Evolutionary conservation across 805 yeast species (phyloP), one percentile per base, ranked within the genome.

Genomic region (Monosporozyma unispora): DNA sequence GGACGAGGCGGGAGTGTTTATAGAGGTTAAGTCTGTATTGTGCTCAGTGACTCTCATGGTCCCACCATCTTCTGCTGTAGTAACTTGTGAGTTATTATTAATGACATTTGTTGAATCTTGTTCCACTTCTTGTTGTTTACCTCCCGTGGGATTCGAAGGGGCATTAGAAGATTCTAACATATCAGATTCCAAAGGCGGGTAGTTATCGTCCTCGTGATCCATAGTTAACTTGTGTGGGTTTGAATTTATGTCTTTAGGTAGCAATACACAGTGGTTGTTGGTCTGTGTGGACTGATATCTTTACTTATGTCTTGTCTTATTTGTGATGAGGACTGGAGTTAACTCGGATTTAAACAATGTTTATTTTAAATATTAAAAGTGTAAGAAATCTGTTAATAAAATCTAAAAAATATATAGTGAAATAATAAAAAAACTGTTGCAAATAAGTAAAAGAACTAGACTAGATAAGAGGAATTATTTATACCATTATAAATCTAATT

Each of bases 131-230:
- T 38, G 47, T 44, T 40, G 27, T 39, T 31, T 11, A 14, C 35
- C 18, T 31, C 27, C 27, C 6, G 25, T 19, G 12, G 25, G 25
- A 39, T 39, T 39, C 25, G 27, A 39, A 39, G 42, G 42, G 25
- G 27, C 27, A 21, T 21, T 11, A 11, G 27, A 18, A 18, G 25
- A 4, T 21, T 14, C 14, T 1, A 44, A 37, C 28, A 54, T 35
- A 22, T 52, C 56, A 10, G 59, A 22, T 16, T 55, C 60, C 44
- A 57, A 50, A 12, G 60, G 57, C 16, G 52, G 56, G 21, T 51
- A 57, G 21, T 52, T 51, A 11, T 52, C 53, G 16, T 54, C 56
- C 14, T 46, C 44, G 21, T 39, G n/a, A 9, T 43, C 21, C 45
- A 27, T 29, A 14, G 23, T 23, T 16, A 37, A 19, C 7, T 16